Evolutionary conservation across 208 protist genomes (phyloP).

Genomic region (Trypanosoma scelopori): DNA sequence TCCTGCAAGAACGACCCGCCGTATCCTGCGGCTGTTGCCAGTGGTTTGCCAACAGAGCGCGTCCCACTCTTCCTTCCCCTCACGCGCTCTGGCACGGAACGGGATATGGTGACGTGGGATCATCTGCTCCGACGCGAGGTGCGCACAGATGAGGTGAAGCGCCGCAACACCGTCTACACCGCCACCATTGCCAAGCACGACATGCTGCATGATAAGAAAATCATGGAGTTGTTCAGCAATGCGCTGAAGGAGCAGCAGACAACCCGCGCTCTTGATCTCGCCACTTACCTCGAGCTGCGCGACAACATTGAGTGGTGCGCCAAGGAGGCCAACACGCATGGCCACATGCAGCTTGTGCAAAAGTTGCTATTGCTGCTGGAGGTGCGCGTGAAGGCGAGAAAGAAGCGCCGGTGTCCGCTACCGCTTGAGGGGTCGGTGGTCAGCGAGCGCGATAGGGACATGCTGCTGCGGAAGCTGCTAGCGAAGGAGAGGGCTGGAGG

Average conservation of each 20-base stretch:
- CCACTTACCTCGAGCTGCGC: constrained; percentile 75
- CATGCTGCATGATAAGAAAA: constrained; percentile 70
- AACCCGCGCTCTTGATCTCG: constrained; percentile 75
- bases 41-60: constrained; percentile 64
- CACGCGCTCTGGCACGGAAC: constrained; percentile 32
- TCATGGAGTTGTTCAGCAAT: constrained; percentile 72
- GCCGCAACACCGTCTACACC: constrained; percentile 65
- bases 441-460: constrained; percentile 65
- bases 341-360: constrained; percentile 63
- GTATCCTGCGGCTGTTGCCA: constrained; percentile 75
- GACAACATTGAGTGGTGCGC: constrained; percentile 78
- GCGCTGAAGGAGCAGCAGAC: constrained; percentile 71
- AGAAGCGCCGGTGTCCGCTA: constrained; percentile 59
- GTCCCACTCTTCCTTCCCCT: constrained; percentile 69
- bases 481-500: constrained; percentile 34
- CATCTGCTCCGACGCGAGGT: constrained; percentile 70
- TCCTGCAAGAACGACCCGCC: constrained; percentile 50
- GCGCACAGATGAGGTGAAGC: constrained; percentile 80
- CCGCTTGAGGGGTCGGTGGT: constrained; percentile 62
- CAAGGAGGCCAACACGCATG: constrained; percentile 54
- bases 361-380: constrained; percentile 74
- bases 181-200: constrained; percentile 68
- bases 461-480: constrained; percentile 64
- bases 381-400: constrained; percentile 59
- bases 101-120: constrained; percentile 56